phyloP scores from a whole-genome alignment of 2,329 filamentous ascomycete genomes.

The Colletotrichum sp. region DNA sequence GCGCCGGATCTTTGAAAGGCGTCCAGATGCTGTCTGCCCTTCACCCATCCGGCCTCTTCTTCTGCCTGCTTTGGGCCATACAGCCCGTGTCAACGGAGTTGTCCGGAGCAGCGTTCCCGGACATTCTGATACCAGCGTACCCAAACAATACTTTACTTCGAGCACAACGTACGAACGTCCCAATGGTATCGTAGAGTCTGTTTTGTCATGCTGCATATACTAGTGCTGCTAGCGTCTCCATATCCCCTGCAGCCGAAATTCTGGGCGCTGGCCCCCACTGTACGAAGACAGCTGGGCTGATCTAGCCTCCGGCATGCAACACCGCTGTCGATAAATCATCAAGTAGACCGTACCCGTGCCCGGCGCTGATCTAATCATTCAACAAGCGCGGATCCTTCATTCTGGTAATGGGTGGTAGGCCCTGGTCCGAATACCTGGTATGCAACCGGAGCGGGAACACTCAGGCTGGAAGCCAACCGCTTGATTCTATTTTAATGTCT shows the following conservation, averaged over 20 bases:
- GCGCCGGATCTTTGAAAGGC: not conserved
- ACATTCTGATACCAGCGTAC: not conserved
- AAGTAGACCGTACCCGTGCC: not conserved
- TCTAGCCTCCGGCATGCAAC: not conserved
- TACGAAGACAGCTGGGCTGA: not conserved
- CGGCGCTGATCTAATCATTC: not conserved
- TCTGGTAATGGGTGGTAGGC: not conserved
- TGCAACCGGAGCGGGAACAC: not conserved
- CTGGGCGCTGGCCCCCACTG: not conserved
- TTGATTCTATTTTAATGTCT: conserved; percentile 9
- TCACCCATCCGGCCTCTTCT: not conserved
- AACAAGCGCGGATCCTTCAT: not conserved
- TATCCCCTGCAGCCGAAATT: not conserved
- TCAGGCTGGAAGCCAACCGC: not conserved
- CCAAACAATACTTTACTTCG: not conserved
- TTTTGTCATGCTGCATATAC: conserved; percentile 12
- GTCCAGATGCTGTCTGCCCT: not conserved
- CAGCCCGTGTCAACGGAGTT: not conserved
- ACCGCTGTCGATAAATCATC: not conserved
- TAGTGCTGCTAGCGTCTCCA: conserved; percentile 5
- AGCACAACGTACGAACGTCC: not conserved
- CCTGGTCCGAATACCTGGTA: not conserved
- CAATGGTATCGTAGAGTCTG: not conserved
- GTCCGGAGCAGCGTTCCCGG: not conserved
- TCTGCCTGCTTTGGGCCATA: not conserved